Conservation (phyloP, 1,139 yeast genomes). For the Scheffersomyces stambukii region DNA sequence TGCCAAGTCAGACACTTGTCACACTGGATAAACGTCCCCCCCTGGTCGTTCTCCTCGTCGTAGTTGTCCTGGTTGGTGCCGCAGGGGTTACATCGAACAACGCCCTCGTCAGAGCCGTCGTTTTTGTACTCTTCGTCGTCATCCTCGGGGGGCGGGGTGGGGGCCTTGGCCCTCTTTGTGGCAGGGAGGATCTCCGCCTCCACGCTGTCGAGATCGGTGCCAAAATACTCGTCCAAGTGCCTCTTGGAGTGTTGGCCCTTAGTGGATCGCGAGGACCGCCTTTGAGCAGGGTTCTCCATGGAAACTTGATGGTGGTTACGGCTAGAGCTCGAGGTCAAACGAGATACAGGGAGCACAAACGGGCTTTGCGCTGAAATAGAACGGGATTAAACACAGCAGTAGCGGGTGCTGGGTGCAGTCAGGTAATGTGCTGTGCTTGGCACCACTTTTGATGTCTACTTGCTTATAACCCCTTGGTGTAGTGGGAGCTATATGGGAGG, state of each 20-base stretch:
- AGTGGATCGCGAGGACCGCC: conserved; percentile 38
- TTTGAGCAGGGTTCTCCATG: too few relatives aligned
- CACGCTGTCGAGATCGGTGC: conserved; percentile 8
- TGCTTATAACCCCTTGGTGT: too few relatives aligned
- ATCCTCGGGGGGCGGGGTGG: too few relatives aligned
- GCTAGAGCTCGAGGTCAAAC: too few relatives aligned
- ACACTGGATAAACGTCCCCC: conserved; percentile 76
- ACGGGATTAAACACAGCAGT: too few relatives aligned
- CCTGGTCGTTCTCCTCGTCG: conserved; percentile 56
- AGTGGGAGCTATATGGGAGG: too few relatives aligned
- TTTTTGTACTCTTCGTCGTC: conserved; percentile 9
- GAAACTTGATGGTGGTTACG: too few relatives aligned
- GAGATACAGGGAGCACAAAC: too few relatives aligned
- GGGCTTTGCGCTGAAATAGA: too few relatives aligned
- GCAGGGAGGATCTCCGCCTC: conserved; percentile 9
- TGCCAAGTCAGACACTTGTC: conserved; percentile 83
- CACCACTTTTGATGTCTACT: too few relatives aligned
- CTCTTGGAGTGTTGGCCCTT: conserved; percentile 39
- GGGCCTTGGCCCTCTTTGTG: conserved; percentile 11
- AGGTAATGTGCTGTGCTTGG: too few relatives aligned
- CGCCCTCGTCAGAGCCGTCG: conserved; percentile 34
- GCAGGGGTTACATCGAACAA: conserved; percentile 61
- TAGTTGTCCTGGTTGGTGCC: conserved; percentile 62
- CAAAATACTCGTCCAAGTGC: conserved; percentile 16
- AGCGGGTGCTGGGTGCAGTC: too few relatives aligned